Conservation (phyloP, 495 filamentous ascomycete genomes). For the Penicillium roqueforti region DNA sequence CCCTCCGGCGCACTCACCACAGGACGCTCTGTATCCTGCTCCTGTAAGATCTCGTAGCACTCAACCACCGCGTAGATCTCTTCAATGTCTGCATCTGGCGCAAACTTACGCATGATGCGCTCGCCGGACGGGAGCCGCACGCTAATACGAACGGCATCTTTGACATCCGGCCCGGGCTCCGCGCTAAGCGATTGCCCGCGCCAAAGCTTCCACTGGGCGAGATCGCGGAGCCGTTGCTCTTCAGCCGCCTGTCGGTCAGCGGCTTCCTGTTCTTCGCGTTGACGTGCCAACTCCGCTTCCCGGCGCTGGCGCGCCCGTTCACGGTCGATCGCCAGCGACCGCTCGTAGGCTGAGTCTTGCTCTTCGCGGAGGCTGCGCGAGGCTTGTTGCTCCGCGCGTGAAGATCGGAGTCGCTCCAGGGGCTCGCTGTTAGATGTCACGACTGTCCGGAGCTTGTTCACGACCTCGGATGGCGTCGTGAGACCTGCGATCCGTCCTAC, state of each 20-base stretch:
- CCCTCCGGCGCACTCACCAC: conserved; percentile 51
- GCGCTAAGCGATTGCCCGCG: conserved; percentile 59
- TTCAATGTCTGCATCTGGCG: conserved; percentile 61
- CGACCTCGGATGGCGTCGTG: conserved; percentile 58
- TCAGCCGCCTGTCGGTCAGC: conserved; percentile 60
- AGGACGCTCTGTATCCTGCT: conserved; percentile 22
- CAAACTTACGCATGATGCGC: conserved; percentile 71
- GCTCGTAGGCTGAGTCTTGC: conserved; percentile 90
- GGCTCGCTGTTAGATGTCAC: conserved; percentile 66
- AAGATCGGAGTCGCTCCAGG: conserved; percentile 61
- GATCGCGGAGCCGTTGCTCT: conserved; percentile 51
- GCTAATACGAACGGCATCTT: conserved; percentile 74
- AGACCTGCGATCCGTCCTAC: conserved; percentile 70
- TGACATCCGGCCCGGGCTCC: conserved; percentile 62
- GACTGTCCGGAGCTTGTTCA: conserved; percentile 65
- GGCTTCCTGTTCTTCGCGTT: conserved; percentile 58
- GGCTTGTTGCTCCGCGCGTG: conserved; percentile 71
- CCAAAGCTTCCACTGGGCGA: conserved; percentile 76
- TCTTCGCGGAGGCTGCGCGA: conserved; percentile 71
- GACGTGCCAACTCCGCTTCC: conserved; percentile 68
- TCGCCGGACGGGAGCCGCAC: conserved; percentile 71
- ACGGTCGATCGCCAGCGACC: conserved; percentile 79
- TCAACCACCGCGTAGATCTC: conserved; percentile 96
- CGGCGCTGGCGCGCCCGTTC: conserved; percentile 69
- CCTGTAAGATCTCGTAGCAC: conserved; percentile 67